A percentile compares a stretch with the other conserved stretches of the same genome.
Evolutionary conservation across 805 yeast genomes (phyloP).

Genomic region (Saccharomyces kudriavzevii): DNA sequence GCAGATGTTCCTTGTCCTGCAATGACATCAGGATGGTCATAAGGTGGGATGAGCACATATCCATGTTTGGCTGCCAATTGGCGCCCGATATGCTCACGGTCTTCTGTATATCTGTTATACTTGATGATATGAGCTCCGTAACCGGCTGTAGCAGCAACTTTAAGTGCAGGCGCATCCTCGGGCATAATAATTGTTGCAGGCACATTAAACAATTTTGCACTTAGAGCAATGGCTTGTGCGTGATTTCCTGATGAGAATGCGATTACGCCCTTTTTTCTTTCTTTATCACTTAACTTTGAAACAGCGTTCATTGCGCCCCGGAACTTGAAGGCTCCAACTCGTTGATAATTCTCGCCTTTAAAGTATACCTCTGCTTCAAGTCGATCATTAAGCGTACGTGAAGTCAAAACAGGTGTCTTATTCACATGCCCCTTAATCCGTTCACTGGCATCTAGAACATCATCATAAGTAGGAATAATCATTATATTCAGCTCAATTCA

Average conservation of each 20-base stretch:
- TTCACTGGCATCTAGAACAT: background rate
- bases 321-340: conserved; percentile 34
- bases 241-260: conserved; percentile 49
- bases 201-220: conserved; percentile 37
- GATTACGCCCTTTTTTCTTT: conserved; percentile 39
- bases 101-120: conserved; percentile 35
- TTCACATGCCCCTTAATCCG: background rate
- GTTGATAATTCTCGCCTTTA: conserved; percentile 1
- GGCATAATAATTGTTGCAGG: conserved; percentile 48
- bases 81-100: conserved; percentile 38
- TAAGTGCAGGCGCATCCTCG: conserved; percentile 43
- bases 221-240: conserved; percentile 45
- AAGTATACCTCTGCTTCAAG: background rate
- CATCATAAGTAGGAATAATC: background rate
- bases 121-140: conserved; percentile 44
- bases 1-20: conserved; percentile 47
- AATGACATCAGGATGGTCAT: conserved; percentile 41
- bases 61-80: conserved; percentile 32
- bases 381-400: background rate
- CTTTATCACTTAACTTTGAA: conserved; percentile 34
- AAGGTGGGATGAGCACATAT: conserved; percentile 41
- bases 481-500: no score
- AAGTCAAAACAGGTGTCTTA: background rate
- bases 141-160: conserved; percentile 38
- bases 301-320: conserved; percentile 47